A percentile compares a stretch with the other conserved stretches of the same genome.
Evolutionary conservation across 2,329 filamentous ascomycete species (phyloP).

Genomic region (Ramichloridium luteum): DNA sequence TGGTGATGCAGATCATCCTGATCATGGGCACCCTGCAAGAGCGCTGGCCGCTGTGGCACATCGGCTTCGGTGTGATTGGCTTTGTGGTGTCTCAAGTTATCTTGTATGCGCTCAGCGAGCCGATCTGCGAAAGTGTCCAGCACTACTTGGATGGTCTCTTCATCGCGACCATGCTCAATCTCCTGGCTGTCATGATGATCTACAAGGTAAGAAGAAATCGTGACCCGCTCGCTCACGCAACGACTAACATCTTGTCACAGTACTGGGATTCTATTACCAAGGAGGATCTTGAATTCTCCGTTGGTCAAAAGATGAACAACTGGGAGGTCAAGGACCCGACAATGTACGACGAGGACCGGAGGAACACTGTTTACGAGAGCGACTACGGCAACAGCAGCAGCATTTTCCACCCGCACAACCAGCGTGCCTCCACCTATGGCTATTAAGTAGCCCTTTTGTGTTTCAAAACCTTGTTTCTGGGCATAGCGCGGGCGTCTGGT

Average conservation of each 20-base stretch:
- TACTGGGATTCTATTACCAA: slow-evolving; percentile 99
- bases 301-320: slow-evolving; percentile 87
- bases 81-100: slow-evolving; percentile 87
- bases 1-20: slow-evolving; percentile 76
- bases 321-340: slow-evolving; percentile 95
- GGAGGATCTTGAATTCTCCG: slow-evolving; percentile 96
- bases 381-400: slow-evolving; percentile 42
- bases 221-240: no score
- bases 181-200: slow-evolving; percentile 97
- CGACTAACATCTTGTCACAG: slow-evolving; percentile 36
- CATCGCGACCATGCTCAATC: slow-evolving; percentile 85
- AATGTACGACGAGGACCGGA: slow-evolving; percentile 60
- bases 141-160: slow-evolving; percentile 94
- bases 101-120: slow-evolving; percentile 76
- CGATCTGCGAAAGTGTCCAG: slow-evolving; percentile 70
- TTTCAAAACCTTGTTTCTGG: no score
- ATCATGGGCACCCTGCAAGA: slow-evolving; percentile 86
- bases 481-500: no score
- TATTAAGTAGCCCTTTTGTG: slow-evolving; percentile 9
- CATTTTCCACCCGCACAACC: slow-evolving; percentile 26
- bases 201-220: slow-evolving; percentile 65
- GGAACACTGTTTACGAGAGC: slow-evolving; percentile 62
- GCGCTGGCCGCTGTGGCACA: slow-evolving; percentile 88
- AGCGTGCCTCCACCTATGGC: slow-evolving; percentile 12
- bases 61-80: slow-evolving; percentile 80